These are phyloP conservation scores for Bjerkandera adusta DNA, from an alignment of 1,284 basidiomycete genomes.

Conservation along the genomic window DNA sequence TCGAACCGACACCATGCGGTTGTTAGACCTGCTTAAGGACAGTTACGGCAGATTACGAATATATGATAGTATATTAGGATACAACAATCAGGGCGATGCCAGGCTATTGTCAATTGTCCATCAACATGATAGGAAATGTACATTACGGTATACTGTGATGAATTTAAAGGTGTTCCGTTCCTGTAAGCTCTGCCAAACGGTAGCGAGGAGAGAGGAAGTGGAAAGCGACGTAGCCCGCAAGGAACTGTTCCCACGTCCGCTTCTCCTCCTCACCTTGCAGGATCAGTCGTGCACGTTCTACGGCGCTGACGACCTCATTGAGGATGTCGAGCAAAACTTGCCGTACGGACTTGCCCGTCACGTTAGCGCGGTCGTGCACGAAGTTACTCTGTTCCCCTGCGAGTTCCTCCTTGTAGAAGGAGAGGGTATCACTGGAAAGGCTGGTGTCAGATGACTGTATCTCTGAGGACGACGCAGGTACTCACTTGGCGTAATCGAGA, in stretches of 20 bases:
- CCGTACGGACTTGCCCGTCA: constrained; percentile 5
- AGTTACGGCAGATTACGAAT: too few species aligned
- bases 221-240: constrained; percentile 16
- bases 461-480: not conserved
- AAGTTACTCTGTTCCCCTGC: constrained; percentile 14
- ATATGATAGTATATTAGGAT: too few species aligned
- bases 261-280: constrained; percentile 14
- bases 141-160: too few species aligned
- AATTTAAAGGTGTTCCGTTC: too few species aligned
- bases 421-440: constrained; percentile 18
- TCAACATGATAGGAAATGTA: too few species aligned
- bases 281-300: not conserved
- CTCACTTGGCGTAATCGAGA: not conserved
- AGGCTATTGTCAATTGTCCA: too few species aligned
- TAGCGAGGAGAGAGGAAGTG: constrained; percentile 10
- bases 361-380: constrained; percentile 9
- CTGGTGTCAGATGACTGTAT: not conserved
- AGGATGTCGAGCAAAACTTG: constrained; percentile 9
- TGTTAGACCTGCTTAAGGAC: too few species aligned
- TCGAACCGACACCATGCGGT: too few species aligned
- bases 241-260: constrained; percentile 16
- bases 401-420: constrained; percentile 18
- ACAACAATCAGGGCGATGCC: too few species aligned
- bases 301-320: constrained; percentile 10
- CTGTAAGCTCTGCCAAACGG: constrained; percentile 4